These are phyloP conservation scores for Aureobasidium sp. DNA, from an alignment of 2,329 filamentous ascomycete genomes.

Conservation along the genomic window DNA sequence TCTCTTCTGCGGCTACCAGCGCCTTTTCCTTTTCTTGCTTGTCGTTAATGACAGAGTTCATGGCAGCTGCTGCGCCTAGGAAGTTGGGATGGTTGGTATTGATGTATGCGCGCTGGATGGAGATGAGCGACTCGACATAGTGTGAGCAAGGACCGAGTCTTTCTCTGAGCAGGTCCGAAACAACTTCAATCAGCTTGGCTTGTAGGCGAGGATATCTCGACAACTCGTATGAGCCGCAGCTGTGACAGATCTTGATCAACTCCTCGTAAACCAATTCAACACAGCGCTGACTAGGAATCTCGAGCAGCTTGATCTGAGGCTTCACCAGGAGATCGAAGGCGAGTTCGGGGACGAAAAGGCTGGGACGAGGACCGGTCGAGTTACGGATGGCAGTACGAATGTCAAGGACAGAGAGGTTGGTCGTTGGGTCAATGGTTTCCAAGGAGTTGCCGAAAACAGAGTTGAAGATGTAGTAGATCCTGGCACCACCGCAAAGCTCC, in stretches of 20 bases:
- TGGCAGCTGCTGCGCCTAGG: constrained; percentile 88
- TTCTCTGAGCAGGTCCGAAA: constrained; percentile 90
- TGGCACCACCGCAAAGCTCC: constrained; percentile 86
- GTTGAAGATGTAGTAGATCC: constrained; percentile 99
- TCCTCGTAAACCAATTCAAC: constrained; percentile 98
- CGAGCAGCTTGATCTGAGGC: constrained; percentile 93
- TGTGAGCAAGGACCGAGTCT: constrained; percentile 78
- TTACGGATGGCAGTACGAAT: constrained; percentile 97
- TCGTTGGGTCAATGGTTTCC: constrained; percentile 91
- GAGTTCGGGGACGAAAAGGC: constrained; percentile 93
- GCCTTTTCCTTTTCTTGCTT: constrained; percentile 93
- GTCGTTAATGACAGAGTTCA: constrained; percentile 91
- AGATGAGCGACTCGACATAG: constrained; percentile 94
- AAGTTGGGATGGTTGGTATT: constrained; percentile 99
- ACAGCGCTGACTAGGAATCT: constrained; percentile 89
- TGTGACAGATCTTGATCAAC: constrained; percentile 98
- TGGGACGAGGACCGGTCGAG: constrained; percentile 90
- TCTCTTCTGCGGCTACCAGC: constrained; percentile 69
- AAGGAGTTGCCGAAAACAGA: constrained; percentile 95
- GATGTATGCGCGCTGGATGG: constrained; percentile 96
- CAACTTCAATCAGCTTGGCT: constrained; percentile 94
- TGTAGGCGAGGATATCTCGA: constrained; percentile 87
- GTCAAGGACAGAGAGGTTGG: constrained; percentile 86
- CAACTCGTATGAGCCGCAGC: constrained; percentile 90
- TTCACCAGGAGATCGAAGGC: constrained; percentile 97